Base-by-base conservation (phyloP, 2,329 filamentous ascomycete species). In the Penicillium sclerotigenum region DNA sequence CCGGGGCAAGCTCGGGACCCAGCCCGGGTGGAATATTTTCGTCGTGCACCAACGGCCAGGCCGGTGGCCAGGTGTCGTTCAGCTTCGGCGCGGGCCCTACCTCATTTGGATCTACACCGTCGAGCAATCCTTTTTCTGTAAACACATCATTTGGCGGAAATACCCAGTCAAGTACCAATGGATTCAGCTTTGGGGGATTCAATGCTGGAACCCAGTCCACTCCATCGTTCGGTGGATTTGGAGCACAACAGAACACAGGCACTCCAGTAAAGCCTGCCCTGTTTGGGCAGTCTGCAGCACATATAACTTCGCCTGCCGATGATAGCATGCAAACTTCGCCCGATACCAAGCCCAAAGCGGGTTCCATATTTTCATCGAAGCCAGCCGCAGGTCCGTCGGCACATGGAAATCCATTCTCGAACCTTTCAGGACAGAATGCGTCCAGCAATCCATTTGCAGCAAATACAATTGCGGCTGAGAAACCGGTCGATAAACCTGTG, bases 241-340 rank as follows among this genome's bases (percentile, higher is more conserved):
- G 63, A 14, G 56, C 56, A 6, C 47, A 52, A 16, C 59, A 53
- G 22, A 59, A 28, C 45, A 33, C 61, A 13, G 46, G 26, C 29
- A 37, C 48, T 14, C 47, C 60, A 18, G 47, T 31, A 26, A 38
- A 50, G 16, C 28, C 43, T 24, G 31, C 47, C 36, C 5, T 64
- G 16, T 66, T 66, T 40, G 61, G 62, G 11, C 58, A 60, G 47
- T 52, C 58, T n/a, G 34, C 50, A 14, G 18, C 53, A 31, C 40
- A 56, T 16, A 59, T 45, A 14, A 29, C 60, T 24, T 20, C 48
- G 24, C 38, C 63, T 45, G 57, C 47, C n/a, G 55, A 55, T 20
- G 63, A 65, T 34, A 65, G 57, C 18, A 65, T 65, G 63, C 62
- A 65, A 59, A 65, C 52, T 18, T 65, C 63, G 8, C 63, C 63